phyloP scores from a whole-genome alignment of 2,329 filamentous ascomycete species.

The Diaporthe citriasiana region DNA sequence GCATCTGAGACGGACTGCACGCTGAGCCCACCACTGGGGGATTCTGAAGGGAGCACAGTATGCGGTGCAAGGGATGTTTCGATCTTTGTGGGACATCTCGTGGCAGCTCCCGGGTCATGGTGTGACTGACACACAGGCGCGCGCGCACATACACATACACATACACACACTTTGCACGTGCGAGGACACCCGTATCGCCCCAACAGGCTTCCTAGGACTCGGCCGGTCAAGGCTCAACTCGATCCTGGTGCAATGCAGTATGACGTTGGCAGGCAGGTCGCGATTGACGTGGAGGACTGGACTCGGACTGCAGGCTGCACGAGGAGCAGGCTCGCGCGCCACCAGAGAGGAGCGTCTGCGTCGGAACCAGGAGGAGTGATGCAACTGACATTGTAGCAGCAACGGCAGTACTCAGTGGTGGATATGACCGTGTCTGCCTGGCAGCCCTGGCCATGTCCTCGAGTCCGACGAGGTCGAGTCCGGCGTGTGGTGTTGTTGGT shows the following conservation, averaged over 20 bases:
- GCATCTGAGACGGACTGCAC: constrained; percentile 40
- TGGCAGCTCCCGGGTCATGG: constrained; percentile 30
- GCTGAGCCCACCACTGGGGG: constrained; percentile 16
- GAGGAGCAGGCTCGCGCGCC: constrained; percentile 5
- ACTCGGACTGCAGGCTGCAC: constrained; percentile 39
- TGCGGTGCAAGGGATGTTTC: constrained; percentile 38
- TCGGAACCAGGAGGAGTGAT: constrained; percentile 5
- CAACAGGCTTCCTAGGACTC: neutral
- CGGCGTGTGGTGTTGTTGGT: constrained; percentile 1
- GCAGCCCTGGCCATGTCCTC: neutral
- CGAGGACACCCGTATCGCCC: constrained; percentile 8
- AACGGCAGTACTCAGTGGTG: constrained; percentile 8
- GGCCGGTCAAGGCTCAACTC: constrained; percentile 1
- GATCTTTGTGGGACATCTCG: constrained; percentile 37
- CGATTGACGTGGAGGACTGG: constrained; percentile 37
- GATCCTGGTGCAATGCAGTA: constrained; percentile 32
- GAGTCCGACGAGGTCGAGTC: constrained; percentile 25
- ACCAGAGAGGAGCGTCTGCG: neutral
- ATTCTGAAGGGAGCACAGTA: constrained; percentile 11
- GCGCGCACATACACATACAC: neutral
- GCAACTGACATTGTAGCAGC: neutral
- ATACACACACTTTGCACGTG: neutral
- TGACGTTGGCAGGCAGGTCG: constrained; percentile 36
- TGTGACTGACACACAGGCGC: constrained; percentile 1
- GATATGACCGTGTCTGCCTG: neutral